A percentile compares a stretch with the other conserved stretches of the same genome.
phyloP scores from a whole-genome alignment of 148 eudicot species.

The Fagopyrum esculentum region DNA sequence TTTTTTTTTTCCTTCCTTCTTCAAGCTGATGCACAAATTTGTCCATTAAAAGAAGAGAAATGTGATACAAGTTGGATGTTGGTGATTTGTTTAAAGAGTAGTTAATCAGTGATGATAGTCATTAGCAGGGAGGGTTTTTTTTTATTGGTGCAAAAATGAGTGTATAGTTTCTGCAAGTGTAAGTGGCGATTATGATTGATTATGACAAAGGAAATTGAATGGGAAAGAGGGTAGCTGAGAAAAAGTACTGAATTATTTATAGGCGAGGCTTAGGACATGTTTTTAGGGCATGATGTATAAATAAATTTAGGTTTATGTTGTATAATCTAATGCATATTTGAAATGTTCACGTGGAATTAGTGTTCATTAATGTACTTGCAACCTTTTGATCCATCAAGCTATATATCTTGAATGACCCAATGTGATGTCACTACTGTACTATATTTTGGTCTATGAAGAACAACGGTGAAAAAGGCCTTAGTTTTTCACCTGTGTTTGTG shows the following conservation, averaged over 20 bases:
- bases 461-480: no score
- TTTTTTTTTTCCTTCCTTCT: background rate
- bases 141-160: background rate
- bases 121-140: background rate
- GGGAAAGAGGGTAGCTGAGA: background rate
- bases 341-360: background rate
- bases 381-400: background rate
- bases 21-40: background rate
- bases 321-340: background rate
- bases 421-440: no score
- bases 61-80: background rate
- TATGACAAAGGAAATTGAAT: background rate
- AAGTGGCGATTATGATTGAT: background rate
- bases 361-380: background rate
- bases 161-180: background rate
- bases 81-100: constrained; percentile 4
- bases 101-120: background rate
- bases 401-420: no score
- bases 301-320: background rate
- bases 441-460: no score
- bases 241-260: background rate
- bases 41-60: background rate
- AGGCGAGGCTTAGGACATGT: background rate
- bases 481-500: no score
- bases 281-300: background rate